These are phyloP conservation scores for Albifimbria verrucaria DNA, from an alignment of 2,329 filamentous ascomycete species.

Conservation along the genomic window DNA sequence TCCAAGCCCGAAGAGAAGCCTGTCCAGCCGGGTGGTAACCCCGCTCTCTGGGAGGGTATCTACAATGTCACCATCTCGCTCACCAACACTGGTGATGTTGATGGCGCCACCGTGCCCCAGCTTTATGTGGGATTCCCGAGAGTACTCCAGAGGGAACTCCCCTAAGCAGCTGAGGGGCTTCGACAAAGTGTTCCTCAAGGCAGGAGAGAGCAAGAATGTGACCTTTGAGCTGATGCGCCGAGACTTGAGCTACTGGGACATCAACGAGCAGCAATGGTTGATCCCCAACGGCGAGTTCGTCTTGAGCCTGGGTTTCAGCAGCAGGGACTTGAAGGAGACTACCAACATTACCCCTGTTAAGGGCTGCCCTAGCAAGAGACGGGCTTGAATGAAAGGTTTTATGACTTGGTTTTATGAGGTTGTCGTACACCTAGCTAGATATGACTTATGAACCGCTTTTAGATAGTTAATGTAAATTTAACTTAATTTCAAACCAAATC, in stretches of 20 bases:
- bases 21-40: slow-evolving; percentile 50
- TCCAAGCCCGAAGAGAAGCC: slow-evolving; percentile 21
- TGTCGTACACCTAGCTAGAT: slow-evolving; percentile 2
- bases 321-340: slow-evolving; percentile 19
- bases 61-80: slow-evolving; percentile 44
- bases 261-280: slow-evolving; percentile 37
- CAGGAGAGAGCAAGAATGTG: slow-evolving; percentile 36
- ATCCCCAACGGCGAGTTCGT: slow-evolving; percentile 22
- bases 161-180: slow-evolving; percentile 48
- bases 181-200: slow-evolving; percentile 42
- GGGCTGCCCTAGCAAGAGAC: too few relatives aligned
- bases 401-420: slow-evolving; percentile 17
- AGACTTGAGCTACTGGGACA: slow-evolving; percentile 48
- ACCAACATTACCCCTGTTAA: slow-evolving; percentile 17
- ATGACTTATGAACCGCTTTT: too few relatives aligned
- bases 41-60: slow-evolving; percentile 51
- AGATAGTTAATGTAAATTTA: too few relatives aligned
- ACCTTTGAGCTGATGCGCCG: slow-evolving; percentile 43
- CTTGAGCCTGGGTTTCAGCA: slow-evolving; percentile 23
- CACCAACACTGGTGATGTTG: slow-evolving; percentile 47
- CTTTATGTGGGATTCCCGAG: slow-evolving; percentile 48
- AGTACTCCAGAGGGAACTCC: slow-evolving; percentile 39
- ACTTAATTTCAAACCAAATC: too few relatives aligned
- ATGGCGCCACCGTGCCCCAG: slow-evolving; percentile 50
- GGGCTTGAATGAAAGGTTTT: slow-evolving; percentile 5